Base-by-base conservation (phyloP, 1,139 yeast genomes). In the Magnusiomyces fungicola region DNA sequence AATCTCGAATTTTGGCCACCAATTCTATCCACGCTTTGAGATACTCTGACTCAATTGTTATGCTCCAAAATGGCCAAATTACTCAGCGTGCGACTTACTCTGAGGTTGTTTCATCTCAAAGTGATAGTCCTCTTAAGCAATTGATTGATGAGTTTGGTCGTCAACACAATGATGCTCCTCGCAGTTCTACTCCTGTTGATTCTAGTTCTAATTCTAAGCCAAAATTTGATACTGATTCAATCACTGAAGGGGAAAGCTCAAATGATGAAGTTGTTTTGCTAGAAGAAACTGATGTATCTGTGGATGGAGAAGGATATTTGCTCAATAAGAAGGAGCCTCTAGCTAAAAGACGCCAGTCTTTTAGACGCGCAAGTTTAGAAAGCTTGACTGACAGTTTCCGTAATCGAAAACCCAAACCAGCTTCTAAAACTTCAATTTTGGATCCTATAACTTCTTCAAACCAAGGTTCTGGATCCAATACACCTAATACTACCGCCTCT, bases 1-100 rank as follows among this genome's bases (percentile, higher is more conserved):
- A 86, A 64, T 82, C 95, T 48, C 77, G 80, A 55, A 70, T 89
- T 38, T 72, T 89, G 58, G 85, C 95, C 1, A 89, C 97, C 1
- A 89, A 89, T 65, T 78, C 86, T 5, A 80, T 86, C 37, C 76
- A 80, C 46, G 90, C 87, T 14, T 74, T 88, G 61, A 76, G 79
- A 55, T 76, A 81, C 55, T 87, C 96, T 0, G 72, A 79, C 54
- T 72, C 72, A 50, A 74, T 88, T 36, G 73, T 76, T 53, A 72
- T 85, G 65, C 71, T 87, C 19, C 73, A 79, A 51, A 76, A 76
- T 55, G 70, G 75, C 51, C 70, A 82, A 38, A 73, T 78, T 24
- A 90, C 82, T 18, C 69, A 66, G 45, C 51, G 56, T 2, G 66
- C 65, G 6, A 53, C 62, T 2, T 62, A 57, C 45, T 36, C 51